phyloP scores from a whole-genome alignment of 108 stramenopile species.

The Nannochloropsis granulata region DNA sequence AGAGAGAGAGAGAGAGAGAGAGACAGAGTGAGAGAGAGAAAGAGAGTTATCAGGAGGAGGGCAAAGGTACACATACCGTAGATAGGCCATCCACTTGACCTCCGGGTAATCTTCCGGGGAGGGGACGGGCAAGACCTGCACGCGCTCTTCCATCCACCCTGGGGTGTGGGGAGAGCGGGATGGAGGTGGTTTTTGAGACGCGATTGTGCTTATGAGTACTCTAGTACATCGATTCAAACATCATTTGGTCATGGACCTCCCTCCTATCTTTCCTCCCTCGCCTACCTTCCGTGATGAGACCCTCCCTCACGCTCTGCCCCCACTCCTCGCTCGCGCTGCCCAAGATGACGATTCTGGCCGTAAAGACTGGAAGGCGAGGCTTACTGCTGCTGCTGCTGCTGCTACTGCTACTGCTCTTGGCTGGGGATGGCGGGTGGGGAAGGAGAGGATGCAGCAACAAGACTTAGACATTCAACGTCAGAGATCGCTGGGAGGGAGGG shows the following conservation, averaged over 20 bases:
- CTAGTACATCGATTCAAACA: no score
- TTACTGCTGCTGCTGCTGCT: background rate
- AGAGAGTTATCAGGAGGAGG: background rate
- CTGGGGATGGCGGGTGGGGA: background rate
- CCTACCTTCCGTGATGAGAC: background rate
- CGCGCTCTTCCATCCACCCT: background rate
- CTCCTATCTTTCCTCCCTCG: no score
- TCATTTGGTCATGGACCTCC: no score
- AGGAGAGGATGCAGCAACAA: no score
- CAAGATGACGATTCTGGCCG: background rate
- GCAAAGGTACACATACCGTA: background rate
- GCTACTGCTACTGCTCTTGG: background rate
- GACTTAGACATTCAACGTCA: no score
- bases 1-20: background rate
- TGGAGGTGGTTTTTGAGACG: no score
- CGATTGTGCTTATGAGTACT: no score
- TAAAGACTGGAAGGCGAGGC: background rate
- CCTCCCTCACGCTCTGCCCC: background rate
- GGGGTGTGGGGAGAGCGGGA: background rate
- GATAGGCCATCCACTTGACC: background rate
- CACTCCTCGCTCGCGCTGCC: background rate
- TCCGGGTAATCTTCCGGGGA: background rate
- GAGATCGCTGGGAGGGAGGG: no score
- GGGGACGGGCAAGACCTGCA: background rate
- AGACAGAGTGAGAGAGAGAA: no score